Evolutionary conservation across 345 rosid genomes (phyloP).

Genomic region (Hibiscus mutabilis): DNA sequence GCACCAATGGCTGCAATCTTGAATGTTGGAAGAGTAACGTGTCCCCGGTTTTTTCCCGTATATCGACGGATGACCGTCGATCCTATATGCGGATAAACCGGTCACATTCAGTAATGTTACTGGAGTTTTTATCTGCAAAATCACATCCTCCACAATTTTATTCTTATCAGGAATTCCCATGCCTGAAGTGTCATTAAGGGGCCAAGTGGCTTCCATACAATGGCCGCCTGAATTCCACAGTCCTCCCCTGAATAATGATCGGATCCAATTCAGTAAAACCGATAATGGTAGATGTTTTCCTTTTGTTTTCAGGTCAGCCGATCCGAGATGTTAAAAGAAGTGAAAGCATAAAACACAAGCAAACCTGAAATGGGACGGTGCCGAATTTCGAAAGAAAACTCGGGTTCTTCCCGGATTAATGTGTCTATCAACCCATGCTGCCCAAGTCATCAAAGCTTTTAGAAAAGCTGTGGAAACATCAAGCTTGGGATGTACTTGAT

Average conservation of each 20-base stretch:
- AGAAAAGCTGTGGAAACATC: constrained; percentile 64
- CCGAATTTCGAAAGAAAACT: constrained; percentile 73
- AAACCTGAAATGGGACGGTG: constrained; percentile 95
- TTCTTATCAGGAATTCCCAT: constrained; percentile 38
- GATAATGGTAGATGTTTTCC: background rate
- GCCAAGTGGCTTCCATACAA: constrained; percentile 57
- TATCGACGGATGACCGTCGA: constrained; percentile 71
- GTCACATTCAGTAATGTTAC: constrained; percentile 61
- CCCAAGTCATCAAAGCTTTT: constrained; percentile 81
- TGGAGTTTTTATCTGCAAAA: constrained; percentile 60
- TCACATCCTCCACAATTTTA: constrained; percentile 41
- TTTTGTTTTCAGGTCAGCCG: background rate
- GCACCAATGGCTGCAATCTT: constrained; percentile 99
- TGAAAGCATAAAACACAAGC: background rate
- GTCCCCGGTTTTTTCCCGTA: constrained; percentile 46
- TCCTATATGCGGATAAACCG: constrained; percentile 50
- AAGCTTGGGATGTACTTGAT: constrained; percentile 56
- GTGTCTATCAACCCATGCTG: constrained; percentile 76
- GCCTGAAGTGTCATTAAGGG: constrained; percentile 34
- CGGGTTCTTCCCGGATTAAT: constrained; percentile 55
- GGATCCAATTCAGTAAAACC: background rate
- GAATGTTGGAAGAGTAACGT: constrained; percentile 30
- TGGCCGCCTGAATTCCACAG: constrained; percentile 92
- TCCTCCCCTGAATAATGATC: constrained; percentile 50
- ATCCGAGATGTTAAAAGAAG: background rate